Conservation (phyloP, 2,329 filamentous ascomycete genomes). For the Dactylellina drechsleri region DNA sequence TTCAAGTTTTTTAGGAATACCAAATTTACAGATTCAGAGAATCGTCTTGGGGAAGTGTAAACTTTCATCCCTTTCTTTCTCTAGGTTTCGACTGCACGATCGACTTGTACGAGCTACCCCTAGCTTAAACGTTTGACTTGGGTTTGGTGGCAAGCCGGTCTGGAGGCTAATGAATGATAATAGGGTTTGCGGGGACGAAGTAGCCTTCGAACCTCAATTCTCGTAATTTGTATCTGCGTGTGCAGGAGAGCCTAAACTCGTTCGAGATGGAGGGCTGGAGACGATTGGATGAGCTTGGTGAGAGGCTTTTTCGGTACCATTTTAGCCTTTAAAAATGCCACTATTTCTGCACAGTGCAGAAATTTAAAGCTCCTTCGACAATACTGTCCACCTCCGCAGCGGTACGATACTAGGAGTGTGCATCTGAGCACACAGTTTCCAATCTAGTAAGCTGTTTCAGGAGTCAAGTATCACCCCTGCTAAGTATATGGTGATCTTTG, state of each 20-base stretch:
- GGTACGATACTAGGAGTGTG: neutral
- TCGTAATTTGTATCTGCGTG: constrained; percentile 43
- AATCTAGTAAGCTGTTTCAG: constrained; percentile 35
- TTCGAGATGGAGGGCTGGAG: constrained; percentile 38
- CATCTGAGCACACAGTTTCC: constrained; percentile 26
- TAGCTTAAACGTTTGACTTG: constrained; percentile 18
- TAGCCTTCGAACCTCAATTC: constrained; percentile 39
- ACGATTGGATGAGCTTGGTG: constrained; percentile 29
- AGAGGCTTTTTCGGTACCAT: constrained; percentile 31
- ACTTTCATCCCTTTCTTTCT: no score
- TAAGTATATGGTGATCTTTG: neutral
- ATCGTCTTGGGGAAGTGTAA: no score
- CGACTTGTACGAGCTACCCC: constrained; percentile 29
- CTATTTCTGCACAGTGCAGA: constrained; percentile 14
- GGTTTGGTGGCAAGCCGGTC: constrained; percentile 27
- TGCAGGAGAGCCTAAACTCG: constrained; percentile 35
- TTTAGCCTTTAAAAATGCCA: constrained; percentile 26
- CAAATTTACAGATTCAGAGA: no score
- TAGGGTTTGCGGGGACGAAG: constrained; percentile 21
- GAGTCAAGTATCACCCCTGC: constrained; percentile 15
- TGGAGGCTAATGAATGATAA: constrained; percentile 45
- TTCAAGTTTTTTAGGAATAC: no score
- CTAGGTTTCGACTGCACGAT: no score
- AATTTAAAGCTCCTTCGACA: constrained; percentile 7
- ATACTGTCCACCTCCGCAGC: constrained; percentile 12